Evolutionary conservation across 2,329 filamentous ascomycete genomes (phyloP), one percentile per base, ranked within the genome.

Genomic region (Graphilbum sp.): DNA sequence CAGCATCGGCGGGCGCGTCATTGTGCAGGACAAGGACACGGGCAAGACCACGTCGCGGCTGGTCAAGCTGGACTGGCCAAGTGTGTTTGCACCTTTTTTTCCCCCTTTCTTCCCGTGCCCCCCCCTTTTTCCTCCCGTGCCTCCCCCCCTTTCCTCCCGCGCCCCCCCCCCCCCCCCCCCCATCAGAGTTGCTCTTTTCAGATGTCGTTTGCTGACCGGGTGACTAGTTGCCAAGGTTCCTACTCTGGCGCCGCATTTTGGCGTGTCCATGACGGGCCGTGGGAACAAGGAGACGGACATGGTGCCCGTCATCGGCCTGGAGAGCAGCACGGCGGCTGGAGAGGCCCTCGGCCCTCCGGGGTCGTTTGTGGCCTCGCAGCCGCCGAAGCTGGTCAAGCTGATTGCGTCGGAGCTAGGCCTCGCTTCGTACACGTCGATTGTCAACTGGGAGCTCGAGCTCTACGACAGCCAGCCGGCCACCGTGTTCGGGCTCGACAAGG

Each of bases 361-460:
- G 37, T 74, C 78, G 5, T 98, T 96, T 52, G 69, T 77, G 34
- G 68, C 79, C 31, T 88, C 80, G 0, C 90, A 98, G 56, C 88
- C 90, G 1, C 77, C 81, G 21, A 76, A 77, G 45, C 71, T 98
- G 17, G 85, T 96, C 43, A 76, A 79, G 54, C 73, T 85, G 17
- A 92, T 98, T 51, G 72, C 80, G 8, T 69, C 69, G 13, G 70
- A 90, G 54, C 69, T 96, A n/a, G 74, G 73, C 23, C 72, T 96
- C 43, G 61, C 66, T 29, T 74, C 83, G 43, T 76, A 79, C 54
- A 71, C 66, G 47, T 72, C 68, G 37, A 94, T 98, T 45, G 63
- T 94, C 41, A 92, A 90, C 62, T 98, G 90, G 90, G 90, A 98
- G 54, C 73, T 96, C 29, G 90, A 98, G 61, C 77, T 98, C 24